Conservation (phyloP, 2,329 filamentous ascomycete species). For the Rhynchosporium secalis region DNA sequence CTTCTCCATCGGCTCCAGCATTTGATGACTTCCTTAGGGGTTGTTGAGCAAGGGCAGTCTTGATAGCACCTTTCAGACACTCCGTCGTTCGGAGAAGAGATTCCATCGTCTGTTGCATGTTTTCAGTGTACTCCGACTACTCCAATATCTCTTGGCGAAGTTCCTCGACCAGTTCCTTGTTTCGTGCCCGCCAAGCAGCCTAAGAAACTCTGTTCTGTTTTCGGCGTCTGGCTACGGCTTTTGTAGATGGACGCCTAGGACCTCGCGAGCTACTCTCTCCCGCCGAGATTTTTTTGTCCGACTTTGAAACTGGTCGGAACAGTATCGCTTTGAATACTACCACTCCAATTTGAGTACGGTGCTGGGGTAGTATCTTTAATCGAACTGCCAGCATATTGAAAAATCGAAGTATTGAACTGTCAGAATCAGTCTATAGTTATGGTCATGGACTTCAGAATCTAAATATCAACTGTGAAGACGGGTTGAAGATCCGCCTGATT, state of each 20-base stretch:
- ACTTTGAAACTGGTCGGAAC: not conserved
- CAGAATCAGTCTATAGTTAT: not conserved
- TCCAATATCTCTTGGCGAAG: constrained; percentile 20
- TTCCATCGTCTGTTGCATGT: constrained; percentile 21
- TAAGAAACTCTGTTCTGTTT: constrained; percentile 21
- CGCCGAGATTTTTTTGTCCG: not conserved
- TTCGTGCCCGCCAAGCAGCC: constrained; percentile 19
- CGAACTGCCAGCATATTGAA: constrained; percentile 6
- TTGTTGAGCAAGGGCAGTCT: constrained; percentile 10
- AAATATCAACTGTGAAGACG: not conserved
- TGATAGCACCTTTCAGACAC: constrained; percentile 13
- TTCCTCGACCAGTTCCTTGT: constrained; percentile 21
- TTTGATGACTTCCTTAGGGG: constrained; percentile 5
- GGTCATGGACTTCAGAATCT: not conserved
- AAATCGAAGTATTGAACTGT: constrained; percentile 7
- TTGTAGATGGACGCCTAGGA: constrained; percentile 16
- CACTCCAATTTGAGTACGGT: constrained; percentile 13
- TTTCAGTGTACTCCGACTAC: constrained; percentile 17
- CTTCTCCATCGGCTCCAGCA: not conserved
- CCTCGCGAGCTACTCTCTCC: constrained; percentile 3
- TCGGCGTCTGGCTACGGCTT: constrained; percentile 19
- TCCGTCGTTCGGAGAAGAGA: constrained; percentile 17
- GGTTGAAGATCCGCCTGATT: constrained; percentile 7
- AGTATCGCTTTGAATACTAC: constrained; percentile 4
- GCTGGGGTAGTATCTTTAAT: not conserved